Evolutionary conservation across 176 grass and related monocot genomes (phyloP).

Genomic region (Triticum urartu): DNA sequence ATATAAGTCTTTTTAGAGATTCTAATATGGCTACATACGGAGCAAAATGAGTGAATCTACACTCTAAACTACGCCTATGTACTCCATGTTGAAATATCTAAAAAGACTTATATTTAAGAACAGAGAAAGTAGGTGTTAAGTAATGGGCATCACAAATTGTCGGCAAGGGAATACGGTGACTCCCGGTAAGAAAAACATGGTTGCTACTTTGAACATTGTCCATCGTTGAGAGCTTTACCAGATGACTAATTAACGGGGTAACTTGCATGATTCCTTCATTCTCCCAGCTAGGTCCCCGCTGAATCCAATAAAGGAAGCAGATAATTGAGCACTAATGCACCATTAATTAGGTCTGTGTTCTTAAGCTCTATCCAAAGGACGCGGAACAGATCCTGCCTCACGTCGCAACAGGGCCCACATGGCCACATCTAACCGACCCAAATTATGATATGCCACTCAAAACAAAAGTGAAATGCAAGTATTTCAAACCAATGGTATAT

Average conservation of each 20-base stretch:
- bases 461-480: neutral
- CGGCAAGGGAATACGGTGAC: neutral
- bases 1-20: no score
- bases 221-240: neutral
- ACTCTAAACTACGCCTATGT: no score
- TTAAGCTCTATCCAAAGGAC: neutral
- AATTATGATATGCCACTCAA: neutral
- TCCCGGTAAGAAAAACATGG: neutral
- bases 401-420: neutral
- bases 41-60: no score
- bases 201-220: neutral
- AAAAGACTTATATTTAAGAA: no score
- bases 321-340: neutral
- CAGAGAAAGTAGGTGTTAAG: no score
- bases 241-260: neutral
- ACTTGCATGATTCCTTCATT: neutral
- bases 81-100: no score
- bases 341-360: neutral
- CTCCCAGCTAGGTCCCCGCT: no score
- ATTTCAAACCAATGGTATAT: neutral
- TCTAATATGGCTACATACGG: no score
- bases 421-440: neutral
- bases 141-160: neutral
- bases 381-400: neutral
- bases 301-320: neutral